Evolutionary conservation across 306 rosid genomes (phyloP).

Genomic region (Fagus sylvatica): DNA sequence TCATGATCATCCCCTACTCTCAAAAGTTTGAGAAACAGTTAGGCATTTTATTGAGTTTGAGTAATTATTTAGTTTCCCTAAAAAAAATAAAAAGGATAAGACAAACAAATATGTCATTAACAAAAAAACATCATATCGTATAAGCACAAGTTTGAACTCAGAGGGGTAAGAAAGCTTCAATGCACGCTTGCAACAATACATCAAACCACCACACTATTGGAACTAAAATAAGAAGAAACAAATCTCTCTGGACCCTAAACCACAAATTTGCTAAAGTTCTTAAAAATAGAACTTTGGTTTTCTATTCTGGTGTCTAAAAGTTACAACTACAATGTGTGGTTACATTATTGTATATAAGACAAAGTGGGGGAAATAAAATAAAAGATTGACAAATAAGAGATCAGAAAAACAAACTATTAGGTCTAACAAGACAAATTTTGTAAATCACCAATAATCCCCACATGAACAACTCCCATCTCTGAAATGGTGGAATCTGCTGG

Average conservation of each 20-base stretch:
- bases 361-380: neutral
- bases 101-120: too few relatives aligned
- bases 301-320: neutral
- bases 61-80: too few relatives aligned
- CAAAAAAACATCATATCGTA: too few relatives aligned
- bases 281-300: neutral
- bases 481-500: conserved; percentile 88
- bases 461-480: conserved; percentile 83
- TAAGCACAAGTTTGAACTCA: too few relatives aligned
- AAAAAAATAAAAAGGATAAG: too few relatives aligned
- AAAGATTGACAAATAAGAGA: neutral
- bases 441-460: conserved; percentile 80
- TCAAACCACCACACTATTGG: neutral
- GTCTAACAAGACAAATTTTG: conserved; percentile 14
- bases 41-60: too few relatives aligned
- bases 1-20: too few relatives aligned
- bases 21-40: too few relatives aligned
- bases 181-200: neutral
- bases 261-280: neutral
- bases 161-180: neutral
- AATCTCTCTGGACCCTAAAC: neutral
- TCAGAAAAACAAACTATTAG: neutral
- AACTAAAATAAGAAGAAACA: neutral
- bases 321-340: neutral
- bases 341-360: neutral